Evolutionary conservation across 2,329 filamentous ascomycete species (phyloP), one percentile per base, ranked within the genome.

Genomic region (Microcyclospora pomicola): DNA sequence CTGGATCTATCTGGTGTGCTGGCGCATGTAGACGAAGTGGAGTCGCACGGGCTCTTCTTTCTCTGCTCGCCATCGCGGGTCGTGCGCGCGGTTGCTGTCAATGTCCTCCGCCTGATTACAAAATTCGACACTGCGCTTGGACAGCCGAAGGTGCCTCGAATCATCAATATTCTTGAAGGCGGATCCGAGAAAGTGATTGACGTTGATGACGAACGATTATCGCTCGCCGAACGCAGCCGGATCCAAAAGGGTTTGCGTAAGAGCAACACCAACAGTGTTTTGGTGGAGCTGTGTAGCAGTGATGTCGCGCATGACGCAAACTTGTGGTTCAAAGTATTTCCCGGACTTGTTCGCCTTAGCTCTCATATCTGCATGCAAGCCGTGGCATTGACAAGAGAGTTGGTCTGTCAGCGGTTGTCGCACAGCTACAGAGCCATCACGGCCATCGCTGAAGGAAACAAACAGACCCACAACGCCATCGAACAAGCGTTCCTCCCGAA

Each of bases 271-370:
- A 80, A 87, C 50, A 87, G 84, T 45, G 88, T 85, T 2, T 66
- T 98, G 13, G 82, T 96, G 27, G 88, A 96, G 56, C 73, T 98
- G 15, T 96, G 91, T 61, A 88, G 85, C 49, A 96, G 91, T 61
- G 91, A 96, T 49, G 77, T 91, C 16, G 85, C 86, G 1, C 95
- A 96, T 52, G 91, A 98, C 56, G 80, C 85, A 2, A 93, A 87
- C 0, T 65, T 98, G 10, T 98, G 91, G 91, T 92, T 91, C 63
- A 98, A 96, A 55, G 80, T 96, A 13, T 98, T 98, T 52, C 92
- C 91, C 3, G 96, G 95, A 52, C 71, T 98, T 27, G 82, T 98
- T 40, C 77, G 85, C 9, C 80, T 93, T 48, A 85, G 86, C 41
- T 92, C 85, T 53, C 84, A 95, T 48, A 81, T 81, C 42, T 98